Conservation (phyloP, 345 rosid genomes). For the Crucihimalaya himalaica region DNA sequence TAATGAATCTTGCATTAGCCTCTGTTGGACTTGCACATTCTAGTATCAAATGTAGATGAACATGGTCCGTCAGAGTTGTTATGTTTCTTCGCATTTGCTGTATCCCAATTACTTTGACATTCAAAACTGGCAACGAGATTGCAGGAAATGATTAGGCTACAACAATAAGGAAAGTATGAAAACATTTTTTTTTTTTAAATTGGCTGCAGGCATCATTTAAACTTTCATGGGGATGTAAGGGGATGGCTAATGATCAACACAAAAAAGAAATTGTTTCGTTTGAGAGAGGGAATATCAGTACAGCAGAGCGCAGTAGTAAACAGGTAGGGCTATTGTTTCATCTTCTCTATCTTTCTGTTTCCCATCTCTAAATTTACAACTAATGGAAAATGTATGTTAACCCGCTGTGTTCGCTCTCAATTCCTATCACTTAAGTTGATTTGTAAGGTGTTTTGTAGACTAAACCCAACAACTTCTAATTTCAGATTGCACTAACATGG, state of each 20-base stretch:
- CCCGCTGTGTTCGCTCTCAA: background rate
- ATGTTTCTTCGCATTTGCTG: background rate
- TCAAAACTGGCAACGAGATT: slow-evolving; percentile 2
- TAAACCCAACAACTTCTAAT: slow-evolving; percentile 39
- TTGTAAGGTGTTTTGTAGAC: slow-evolving; percentile 22
- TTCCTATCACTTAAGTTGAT: slow-evolving; percentile 2
- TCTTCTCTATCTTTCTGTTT: background rate
- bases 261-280: slow-evolving; percentile 94
- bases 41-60: background rate
- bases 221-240: slow-evolving; percentile 94
- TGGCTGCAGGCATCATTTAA: slow-evolving; percentile 89
- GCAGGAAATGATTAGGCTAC: background rate
- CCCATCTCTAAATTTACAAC: background rate
- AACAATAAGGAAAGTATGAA: background rate
- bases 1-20: background rate
- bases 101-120: slow-evolving; percentile 14
- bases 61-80: background rate
- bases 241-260: slow-evolving; percentile 82
- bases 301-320: slow-evolving; percentile 90
- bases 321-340: slow-evolving; percentile 54
- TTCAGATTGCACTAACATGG: slow-evolving; percentile 95
- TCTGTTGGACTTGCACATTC: background rate
- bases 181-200: background rate
- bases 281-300: slow-evolving; percentile 88
- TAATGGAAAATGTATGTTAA: background rate